phyloP scores from a whole-genome alignment of 1,284 basidiomycete genomes.

The Xerocomus cyaneibrunnescens region DNA sequence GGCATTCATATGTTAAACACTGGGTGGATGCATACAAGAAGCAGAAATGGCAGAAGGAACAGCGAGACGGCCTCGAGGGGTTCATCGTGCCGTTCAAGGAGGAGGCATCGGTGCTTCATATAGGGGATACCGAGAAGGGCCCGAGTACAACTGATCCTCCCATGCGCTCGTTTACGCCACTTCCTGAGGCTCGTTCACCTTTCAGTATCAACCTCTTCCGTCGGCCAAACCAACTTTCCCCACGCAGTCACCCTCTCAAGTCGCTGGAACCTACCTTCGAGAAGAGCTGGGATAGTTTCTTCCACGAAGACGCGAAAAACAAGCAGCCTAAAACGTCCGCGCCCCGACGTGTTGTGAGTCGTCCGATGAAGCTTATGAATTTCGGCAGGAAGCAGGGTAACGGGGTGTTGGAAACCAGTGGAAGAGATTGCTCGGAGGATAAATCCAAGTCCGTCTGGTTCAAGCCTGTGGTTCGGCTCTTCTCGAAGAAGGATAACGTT shows the following conservation, averaged over 20 bases:
- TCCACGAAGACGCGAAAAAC: constrained; percentile 37
- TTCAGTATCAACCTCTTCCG: constrained; percentile 43
- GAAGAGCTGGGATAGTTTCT: constrained; percentile 53
- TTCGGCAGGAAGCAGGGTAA: constrained; percentile 39
- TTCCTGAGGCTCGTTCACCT: constrained; percentile 39
- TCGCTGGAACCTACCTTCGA: constrained; percentile 38
- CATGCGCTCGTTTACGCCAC: constrained; percentile 50
- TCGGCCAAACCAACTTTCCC: constrained; percentile 33
- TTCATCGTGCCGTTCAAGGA: constrained; percentile 45
- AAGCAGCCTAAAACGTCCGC: constrained; percentile 16
- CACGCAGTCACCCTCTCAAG: constrained; percentile 31
- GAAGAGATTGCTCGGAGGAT: constrained; percentile 8
- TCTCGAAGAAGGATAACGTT: constrained; percentile 23
- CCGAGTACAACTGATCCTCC: constrained; percentile 30
- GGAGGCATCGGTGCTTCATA: constrained; percentile 20
- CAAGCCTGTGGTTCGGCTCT: constrained; percentile 24
- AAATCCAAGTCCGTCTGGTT: constrained; percentile 31
- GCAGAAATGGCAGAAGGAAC: constrained; percentile 51
- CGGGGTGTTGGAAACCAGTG: constrained; percentile 36
- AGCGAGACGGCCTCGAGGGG: constrained; percentile 47
- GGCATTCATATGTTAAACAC: constrained; percentile 59
- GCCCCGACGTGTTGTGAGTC: constrained; percentile 31
- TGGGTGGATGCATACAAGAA: constrained; percentile 48
- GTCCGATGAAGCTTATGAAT: constrained; percentile 46
- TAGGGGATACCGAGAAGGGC: constrained; percentile 32